Conservation (phyloP, 2,329 filamentous ascomycete genomes). For the Neurospora sp. region DNA sequence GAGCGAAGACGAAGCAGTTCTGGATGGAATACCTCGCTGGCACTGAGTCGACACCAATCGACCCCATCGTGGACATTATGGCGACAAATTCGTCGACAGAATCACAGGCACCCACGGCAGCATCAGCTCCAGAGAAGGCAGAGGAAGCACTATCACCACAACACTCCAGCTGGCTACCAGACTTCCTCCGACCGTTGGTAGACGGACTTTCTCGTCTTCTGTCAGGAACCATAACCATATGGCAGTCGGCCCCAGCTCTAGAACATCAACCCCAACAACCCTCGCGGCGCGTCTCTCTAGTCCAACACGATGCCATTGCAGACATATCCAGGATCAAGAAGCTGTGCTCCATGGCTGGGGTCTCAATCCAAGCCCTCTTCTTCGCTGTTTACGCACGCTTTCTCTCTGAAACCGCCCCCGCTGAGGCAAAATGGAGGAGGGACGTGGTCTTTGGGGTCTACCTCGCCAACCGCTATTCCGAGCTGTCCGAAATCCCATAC, state of each 20-base stretch:
- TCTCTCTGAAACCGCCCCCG: slow-evolving; percentile 11
- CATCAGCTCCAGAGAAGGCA: background rate
- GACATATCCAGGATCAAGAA: slow-evolving; percentile 30
- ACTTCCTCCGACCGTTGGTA: background rate
- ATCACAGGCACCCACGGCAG: background rate
- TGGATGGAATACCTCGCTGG: slow-evolving; percentile 32
- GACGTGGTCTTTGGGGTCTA: slow-evolving; percentile 67
- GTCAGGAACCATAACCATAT: background rate
- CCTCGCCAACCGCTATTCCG: slow-evolving; percentile 61
- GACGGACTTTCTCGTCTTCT: background rate
- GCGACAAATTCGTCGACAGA: background rate
- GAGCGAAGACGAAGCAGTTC: slow-evolving; percentile 21
- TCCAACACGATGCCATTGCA: slow-evolving; percentile 37
- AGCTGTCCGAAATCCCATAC: slow-evolving; percentile 38
- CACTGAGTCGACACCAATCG: slow-evolving; percentile 13
- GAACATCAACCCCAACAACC: background rate
- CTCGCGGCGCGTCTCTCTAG: slow-evolving; percentile 19
- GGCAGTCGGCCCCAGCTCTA: background rate
- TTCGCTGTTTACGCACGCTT: slow-evolving; percentile 58
- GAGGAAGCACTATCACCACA: background rate
- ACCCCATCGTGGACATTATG: background rate
- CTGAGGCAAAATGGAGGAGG: background rate
- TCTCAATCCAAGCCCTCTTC: slow-evolving; percentile 65
- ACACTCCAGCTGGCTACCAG: background rate
- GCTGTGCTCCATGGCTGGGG: slow-evolving; percentile 34